A percentile compares a stretch with the other conserved stretches of the same genome.
phyloP scores from a whole-genome alignment of 306 rosid species.

The Medicago ruthenica region DNA sequence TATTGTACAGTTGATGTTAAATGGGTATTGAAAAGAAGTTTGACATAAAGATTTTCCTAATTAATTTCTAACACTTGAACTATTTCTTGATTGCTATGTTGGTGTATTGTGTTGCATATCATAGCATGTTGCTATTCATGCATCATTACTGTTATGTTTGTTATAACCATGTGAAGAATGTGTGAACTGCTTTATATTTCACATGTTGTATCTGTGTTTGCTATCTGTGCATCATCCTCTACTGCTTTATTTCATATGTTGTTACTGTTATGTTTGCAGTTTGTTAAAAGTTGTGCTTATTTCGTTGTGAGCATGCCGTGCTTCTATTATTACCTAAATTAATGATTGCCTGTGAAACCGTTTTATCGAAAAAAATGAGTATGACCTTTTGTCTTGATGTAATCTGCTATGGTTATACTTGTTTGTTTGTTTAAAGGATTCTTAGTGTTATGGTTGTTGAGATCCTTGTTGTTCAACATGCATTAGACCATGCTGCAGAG shows the following conservation, averaged over 20 bases:
- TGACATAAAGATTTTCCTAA: not conserved
- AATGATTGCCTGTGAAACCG: no score
- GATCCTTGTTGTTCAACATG: not conserved
- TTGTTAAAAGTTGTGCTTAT: not conserved
- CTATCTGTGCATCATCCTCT: not conserved
- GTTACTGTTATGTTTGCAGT: no score
- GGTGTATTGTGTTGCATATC: constrained; percentile 3
- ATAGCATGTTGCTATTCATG: not conserved
- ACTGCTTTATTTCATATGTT: not conserved
- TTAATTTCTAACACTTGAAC: not conserved
- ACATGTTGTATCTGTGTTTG: not conserved
- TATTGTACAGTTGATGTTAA: not conserved
- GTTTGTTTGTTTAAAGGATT: not conserved
- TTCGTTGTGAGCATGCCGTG: not conserved
- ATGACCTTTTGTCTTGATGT: not conserved
- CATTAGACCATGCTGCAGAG: not conserved
- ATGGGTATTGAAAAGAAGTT: not conserved
- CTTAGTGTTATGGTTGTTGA: not conserved
- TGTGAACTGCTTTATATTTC: constrained; percentile 4
- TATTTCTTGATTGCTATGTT: not conserved
- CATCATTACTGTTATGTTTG: not conserved
- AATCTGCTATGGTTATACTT: not conserved
- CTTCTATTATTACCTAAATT: not conserved
- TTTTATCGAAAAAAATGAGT: not conserved
- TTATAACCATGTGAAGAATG: constrained; percentile 1